Evolutionary conservation across 164 flowering plant genomes (phyloP), one percentile per base, ranked within the genome.

Genomic region (Protea cynaroides): DNA sequence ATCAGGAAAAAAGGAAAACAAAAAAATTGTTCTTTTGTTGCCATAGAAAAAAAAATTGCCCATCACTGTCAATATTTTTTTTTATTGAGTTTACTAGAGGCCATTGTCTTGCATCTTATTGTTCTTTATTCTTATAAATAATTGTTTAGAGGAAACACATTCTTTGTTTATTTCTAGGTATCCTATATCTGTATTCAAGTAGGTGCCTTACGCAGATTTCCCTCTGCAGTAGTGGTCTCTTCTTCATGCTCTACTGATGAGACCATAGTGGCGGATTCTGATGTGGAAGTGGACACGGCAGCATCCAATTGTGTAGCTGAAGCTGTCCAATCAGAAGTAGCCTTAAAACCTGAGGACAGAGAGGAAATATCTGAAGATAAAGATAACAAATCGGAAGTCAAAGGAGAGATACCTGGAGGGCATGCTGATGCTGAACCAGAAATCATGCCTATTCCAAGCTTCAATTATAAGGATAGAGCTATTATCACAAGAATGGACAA

Each of bases 261-360:
- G 84, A 93, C 97, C 23, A 82, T 88, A 29, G 96, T 93, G 37
- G 98, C 89, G 58, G 97, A 93, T 76, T 90, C 98, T 64, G 97
- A 93, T 70, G 81, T 65, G 37, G 98, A 92, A 72, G 72, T 38
- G 38, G 96, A 90, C 63, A 80, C 84, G 23, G 78, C 79, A 12
- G 64, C 79, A 59, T 75, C 88, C 50, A 38, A 62, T 66, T 69
- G 10, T 61, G 68, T 59, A 64, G 70, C 70, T 62, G 69, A 52
- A 25, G 62, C 66, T 38, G 64, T 51, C 37, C 25, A 44, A 55
- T 24, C 59, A 47, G 65, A 73, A 38, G 75, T 49, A 74, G 60
- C 66, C 22, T 57, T 72, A 40, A 71, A 72, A 61, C 7, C 40
- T 56, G 76, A 77, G 64, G 61, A 43, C 25, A 50, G 71, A 68